Percentiles rank a stretch among this genome's conserved stretches.
These are phyloP conservation scores for Psilocybe mexicana DNA, from an alignment of 1,284 basidiomycete genomes.

Conservation along the genomic window DNA sequence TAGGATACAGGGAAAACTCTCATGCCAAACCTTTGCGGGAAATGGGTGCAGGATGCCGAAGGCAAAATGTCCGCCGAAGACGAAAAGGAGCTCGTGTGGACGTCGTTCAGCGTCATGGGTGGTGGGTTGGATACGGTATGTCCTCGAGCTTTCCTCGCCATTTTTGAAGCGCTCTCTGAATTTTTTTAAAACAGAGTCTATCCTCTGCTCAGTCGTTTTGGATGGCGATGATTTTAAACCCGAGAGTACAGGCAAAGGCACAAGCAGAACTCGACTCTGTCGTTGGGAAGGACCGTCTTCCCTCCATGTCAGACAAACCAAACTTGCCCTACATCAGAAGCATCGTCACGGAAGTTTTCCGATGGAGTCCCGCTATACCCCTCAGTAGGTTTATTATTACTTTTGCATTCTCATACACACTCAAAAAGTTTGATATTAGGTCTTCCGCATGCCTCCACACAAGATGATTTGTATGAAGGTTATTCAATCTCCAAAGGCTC, in stretches of 20 bases:
- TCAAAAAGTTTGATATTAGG: conserved; percentile 10
- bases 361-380: conserved; percentile 3
- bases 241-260: conserved; percentile 2
- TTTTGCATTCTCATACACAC: background rate
- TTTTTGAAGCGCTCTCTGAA: background rate
- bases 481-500: conserved; percentile 34
- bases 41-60: background rate
- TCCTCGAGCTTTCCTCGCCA: background rate
- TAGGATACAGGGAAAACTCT: background rate
- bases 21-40: background rate
- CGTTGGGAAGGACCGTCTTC: conserved; percentile 4
- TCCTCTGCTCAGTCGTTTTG: background rate
- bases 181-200: background rate
- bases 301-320: background rate
- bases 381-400: background rate
- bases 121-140: background rate
- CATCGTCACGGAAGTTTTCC: conserved; percentile 4
- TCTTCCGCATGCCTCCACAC: conserved; percentile 26
- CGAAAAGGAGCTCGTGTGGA: background rate
- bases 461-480: conserved; percentile 35
- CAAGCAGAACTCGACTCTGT: conserved; percentile 8
- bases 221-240: conserved; percentile 14
- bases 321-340: conserved; percentile 2
- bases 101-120: background rate
- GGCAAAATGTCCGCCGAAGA: background rate